Conservation (phyloP, 2,329 filamentous ascomycete genomes). For the Verticillium albo-atrum region DNA sequence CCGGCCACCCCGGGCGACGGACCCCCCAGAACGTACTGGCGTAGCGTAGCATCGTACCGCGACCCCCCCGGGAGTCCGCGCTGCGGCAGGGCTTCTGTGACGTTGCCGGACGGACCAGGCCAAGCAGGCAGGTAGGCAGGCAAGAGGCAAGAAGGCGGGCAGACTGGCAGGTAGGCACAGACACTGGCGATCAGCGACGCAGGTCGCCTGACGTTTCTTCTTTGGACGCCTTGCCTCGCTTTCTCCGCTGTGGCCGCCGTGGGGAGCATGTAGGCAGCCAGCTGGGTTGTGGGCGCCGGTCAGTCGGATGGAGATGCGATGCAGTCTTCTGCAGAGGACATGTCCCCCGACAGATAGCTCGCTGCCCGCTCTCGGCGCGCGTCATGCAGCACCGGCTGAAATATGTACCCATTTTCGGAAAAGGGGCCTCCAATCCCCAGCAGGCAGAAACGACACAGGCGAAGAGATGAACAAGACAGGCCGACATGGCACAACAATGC, state of each 20-base stretch:
- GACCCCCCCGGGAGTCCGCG: too few species aligned
- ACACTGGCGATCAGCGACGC: too few species aligned
- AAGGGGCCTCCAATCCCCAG: neutral
- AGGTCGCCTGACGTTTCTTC: too few species aligned
- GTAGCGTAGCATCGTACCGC: neutral
- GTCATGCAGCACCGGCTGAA: neutral
- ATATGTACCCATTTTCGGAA: neutral
- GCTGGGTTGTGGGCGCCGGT: neutral
- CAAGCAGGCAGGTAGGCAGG: neutral
- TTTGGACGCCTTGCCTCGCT: too few species aligned
- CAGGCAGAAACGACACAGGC: too few species aligned
- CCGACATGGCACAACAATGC: too few species aligned
- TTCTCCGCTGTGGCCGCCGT: too few species aligned
- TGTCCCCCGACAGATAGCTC: neutral
- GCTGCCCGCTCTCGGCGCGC: neutral
- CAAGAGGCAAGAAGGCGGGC: too few species aligned
- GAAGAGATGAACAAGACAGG: too few species aligned
- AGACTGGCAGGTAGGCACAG: neutral
- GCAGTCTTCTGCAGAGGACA: neutral
- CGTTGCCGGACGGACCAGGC: neutral
- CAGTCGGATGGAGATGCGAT: neutral
- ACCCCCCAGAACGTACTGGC: neutral
- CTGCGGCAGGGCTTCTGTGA: neutral
- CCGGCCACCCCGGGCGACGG: too few species aligned
- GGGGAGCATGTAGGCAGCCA: too few species aligned